Conservation (phyloP, 768 basidiomycete genomes). For the Suillus variegatus region DNA sequence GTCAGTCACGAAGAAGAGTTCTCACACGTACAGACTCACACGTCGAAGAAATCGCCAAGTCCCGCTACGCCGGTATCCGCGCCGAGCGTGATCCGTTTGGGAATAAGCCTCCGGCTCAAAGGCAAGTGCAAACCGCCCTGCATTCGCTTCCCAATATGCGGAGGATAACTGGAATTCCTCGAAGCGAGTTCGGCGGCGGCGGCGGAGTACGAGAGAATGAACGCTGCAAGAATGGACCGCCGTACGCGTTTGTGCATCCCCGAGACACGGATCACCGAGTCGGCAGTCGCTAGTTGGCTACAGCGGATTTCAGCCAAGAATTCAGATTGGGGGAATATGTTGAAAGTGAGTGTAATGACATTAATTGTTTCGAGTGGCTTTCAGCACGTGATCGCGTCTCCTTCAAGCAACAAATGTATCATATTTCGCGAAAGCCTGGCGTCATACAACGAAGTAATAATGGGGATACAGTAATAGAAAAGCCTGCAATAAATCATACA, state of each 20-base stretch:
- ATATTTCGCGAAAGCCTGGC: not conserved
- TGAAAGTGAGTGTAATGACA: no score
- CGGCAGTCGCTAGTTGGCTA: not conserved
- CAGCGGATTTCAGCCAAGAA: not conserved
- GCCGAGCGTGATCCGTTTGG: conserved; percentile 12
- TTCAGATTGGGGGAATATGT: no score
- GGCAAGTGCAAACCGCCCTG: conserved; percentile 28
- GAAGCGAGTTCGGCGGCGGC: not conserved
- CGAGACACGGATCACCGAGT: not conserved
- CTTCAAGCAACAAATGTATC: not conserved
- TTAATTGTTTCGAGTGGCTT: not conserved
- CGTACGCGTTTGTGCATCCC: not conserved
- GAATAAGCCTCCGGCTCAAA: conserved; percentile 14
- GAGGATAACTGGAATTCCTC: not conserved
- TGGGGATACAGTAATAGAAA: conserved; percentile 1
- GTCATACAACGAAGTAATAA: not conserved
- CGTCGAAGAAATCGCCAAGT: conserved; percentile 61
- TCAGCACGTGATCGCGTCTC: not conserved
- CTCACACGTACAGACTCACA: conserved; percentile 42
- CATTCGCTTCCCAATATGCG: conserved; percentile 6
- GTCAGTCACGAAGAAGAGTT: conserved; percentile 1
- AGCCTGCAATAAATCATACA: conserved; percentile 19
- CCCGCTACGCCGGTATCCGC: conserved; percentile 42
- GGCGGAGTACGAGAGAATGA: not conserved
- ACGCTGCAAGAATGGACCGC: not conserved